Evolutionary conservation across 2,329 filamentous ascomycete species (phyloP).

Genomic region (Neonectria punicea): DNA sequence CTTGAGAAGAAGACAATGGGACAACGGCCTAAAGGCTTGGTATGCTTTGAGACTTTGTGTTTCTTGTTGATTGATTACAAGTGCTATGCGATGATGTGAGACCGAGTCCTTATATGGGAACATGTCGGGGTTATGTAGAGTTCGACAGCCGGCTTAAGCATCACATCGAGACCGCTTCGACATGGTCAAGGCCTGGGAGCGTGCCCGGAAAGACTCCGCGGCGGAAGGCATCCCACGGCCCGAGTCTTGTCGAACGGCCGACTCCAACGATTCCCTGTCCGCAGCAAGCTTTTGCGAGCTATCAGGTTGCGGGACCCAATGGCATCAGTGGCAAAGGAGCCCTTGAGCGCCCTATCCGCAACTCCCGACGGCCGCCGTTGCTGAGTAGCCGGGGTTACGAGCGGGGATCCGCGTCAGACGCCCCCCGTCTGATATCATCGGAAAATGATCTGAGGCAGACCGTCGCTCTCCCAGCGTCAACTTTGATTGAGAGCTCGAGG

Average conservation of each 20-base stretch:
- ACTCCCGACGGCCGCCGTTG: conserved; percentile 29
- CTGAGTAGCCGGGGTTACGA: conserved; percentile 35
- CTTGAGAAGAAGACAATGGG: background rate
- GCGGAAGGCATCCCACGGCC: conserved; percentile 40
- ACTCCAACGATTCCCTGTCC: conserved; percentile 22
- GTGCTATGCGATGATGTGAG: conserved; percentile 8
- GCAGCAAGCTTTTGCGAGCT: conserved; percentile 13
- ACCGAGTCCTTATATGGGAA: conserved; percentile 13
- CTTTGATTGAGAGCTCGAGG: conserved; percentile 26
- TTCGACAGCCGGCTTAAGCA: conserved; percentile 38
- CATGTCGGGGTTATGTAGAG: conserved; percentile 32
- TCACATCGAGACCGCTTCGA: conserved; percentile 25
- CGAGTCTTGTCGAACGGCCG: conserved; percentile 32
- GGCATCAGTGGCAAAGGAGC: conserved; percentile 28
- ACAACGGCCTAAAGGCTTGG: background rate
- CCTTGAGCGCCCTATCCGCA: conserved; percentile 26
- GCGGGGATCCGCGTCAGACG: conserved; percentile 40
- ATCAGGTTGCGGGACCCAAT: conserved; percentile 31
- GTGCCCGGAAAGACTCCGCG: conserved; percentile 43
- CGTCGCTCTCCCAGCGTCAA: conserved; percentile 26
- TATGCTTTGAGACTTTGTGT: background rate
- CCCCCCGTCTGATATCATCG: conserved; percentile 42
- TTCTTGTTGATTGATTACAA: background rate
- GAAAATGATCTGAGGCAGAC: conserved; percentile 19
- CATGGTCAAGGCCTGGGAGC: conserved; percentile 26